Percentiles rank a stretch among this genome's conserved stretches.
Conservation (phyloP, 2,329 filamentous ascomycete genomes). For the Cephalotrichum gorgonifer region DNA sequence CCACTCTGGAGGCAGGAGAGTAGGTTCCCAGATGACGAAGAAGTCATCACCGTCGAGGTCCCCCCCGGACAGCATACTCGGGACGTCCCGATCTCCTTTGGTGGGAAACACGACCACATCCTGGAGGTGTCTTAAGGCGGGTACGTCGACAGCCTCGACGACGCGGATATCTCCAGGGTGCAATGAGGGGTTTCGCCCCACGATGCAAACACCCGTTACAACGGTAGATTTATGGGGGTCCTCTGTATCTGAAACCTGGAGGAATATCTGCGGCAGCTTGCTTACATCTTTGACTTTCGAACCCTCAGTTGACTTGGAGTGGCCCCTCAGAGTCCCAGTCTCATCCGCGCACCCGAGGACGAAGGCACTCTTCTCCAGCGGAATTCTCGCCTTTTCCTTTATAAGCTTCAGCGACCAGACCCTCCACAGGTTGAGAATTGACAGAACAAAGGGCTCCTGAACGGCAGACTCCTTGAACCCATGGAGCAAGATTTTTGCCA, state of each 20-base stretch:
- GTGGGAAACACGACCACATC: constrained; percentile 85
- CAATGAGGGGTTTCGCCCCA: constrained; percentile 87
- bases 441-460: constrained; percentile 71
- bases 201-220: constrained; percentile 66
- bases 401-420: constrained; percentile 82
- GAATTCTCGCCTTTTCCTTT: constrained; percentile 85
- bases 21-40: constrained; percentile 81
- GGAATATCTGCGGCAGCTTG: constrained; percentile 73
- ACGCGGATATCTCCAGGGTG: constrained; percentile 88
- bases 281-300: constrained; percentile 30
- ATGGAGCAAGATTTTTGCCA: constrained; percentile 67
- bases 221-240: constrained; percentile 52
- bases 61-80: constrained; percentile 92
- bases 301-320: constrained; percentile 40
- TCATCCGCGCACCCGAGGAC: constrained; percentile 86
- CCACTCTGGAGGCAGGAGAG: constrained; percentile 59
- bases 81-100: constrained; percentile 70
- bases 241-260: constrained; percentile 60
- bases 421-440: constrained; percentile 73
- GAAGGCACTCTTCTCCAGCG: constrained; percentile 74
- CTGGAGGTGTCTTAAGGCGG: constrained; percentile 62
- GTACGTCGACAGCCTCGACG: constrained; percentile 70
- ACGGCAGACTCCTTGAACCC: constrained; percentile 59
- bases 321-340: constrained; percentile 62
- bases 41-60: constrained; percentile 96